These are phyloP conservation scores for Kernera saxatilis DNA, from an alignment of 345 rosid genomes.

Conservation along the genomic window DNA sequence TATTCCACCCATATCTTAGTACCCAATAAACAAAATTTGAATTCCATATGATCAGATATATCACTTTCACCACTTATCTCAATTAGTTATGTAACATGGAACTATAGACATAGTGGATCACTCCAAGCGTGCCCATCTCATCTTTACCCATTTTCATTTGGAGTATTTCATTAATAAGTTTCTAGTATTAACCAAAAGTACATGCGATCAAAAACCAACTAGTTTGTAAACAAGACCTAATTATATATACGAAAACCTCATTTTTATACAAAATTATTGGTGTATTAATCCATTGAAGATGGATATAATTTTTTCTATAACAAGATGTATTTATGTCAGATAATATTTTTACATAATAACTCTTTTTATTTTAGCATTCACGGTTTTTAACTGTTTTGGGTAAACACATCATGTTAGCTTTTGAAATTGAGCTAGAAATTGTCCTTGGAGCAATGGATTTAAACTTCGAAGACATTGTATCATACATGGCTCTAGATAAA, in stretches of 20 bases:
- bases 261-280: background rate
- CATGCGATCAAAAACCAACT: background rate
- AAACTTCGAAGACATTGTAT: slow-evolving; percentile 1
- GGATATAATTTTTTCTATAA: background rate
- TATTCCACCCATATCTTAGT: slow-evolving; percentile 6
- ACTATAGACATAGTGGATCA: slow-evolving; percentile 10
- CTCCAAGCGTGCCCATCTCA: slow-evolving; percentile 15
- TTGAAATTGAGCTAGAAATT: background rate
- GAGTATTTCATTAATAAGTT: too few relatives aligned
- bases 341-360: background rate
- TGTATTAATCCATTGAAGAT: background rate
- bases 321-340: background rate
- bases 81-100: slow-evolving; percentile 7
- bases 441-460: slow-evolving; percentile 9
- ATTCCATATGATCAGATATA: slow-evolving; percentile 3
- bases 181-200: background rate
- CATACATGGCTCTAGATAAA: background rate
- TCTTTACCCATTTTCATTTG: too few relatives aligned
- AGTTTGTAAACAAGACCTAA: background rate
- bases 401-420: background rate
- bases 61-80: background rate
- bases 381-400: background rate
- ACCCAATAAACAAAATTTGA: background rate
- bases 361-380: background rate
- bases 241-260: background rate